These are phyloP conservation scores for Suhomyces prunicola DNA, from an alignment of 805 yeast genomes.

Conservation along the genomic window DNA sequence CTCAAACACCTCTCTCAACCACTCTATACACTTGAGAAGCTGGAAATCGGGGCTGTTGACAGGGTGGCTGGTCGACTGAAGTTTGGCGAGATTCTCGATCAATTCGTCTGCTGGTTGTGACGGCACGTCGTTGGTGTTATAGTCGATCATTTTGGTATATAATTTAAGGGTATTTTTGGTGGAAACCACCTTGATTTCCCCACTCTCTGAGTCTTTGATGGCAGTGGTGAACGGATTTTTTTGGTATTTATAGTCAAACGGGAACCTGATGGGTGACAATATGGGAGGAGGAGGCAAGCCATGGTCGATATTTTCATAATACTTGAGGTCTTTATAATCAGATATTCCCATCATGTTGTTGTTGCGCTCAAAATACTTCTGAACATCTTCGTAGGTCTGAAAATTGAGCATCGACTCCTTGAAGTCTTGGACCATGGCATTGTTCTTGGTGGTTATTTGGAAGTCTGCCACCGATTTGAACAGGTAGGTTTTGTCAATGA, in stretches of 20 bases:
- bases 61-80: constrained; percentile 29
- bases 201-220: constrained; percentile 54
- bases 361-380: constrained; percentile 21
- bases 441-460: constrained; percentile 64
- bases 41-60: constrained; percentile 27
- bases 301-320: constrained; percentile 37
- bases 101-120: constrained; percentile 48
- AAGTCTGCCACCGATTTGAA: constrained; percentile 89
- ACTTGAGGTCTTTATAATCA: constrained; percentile 24
- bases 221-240: constrained; percentile 60
- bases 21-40: constrained; percentile 43
- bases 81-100: constrained; percentile 29
- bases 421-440: constrained; percentile 33
- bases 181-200: constrained; percentile 50
- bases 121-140: constrained; percentile 47
- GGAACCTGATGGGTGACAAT: constrained; percentile 71
- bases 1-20: constrained; percentile 51
- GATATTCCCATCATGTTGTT: constrained; percentile 21
- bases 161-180: constrained; percentile 47
- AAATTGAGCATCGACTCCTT: constrained; percentile 22
- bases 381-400: constrained; percentile 22
- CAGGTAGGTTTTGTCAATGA: constrained; percentile 64
- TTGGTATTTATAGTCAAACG: constrained; percentile 73
- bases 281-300: constrained; percentile 85
- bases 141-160: constrained; percentile 51